Evolutionary conservation across 2,329 filamentous ascomycete genomes (phyloP), one percentile per base, ranked within the genome.

Genomic region (Sarocladiaceae sp.): DNA sequence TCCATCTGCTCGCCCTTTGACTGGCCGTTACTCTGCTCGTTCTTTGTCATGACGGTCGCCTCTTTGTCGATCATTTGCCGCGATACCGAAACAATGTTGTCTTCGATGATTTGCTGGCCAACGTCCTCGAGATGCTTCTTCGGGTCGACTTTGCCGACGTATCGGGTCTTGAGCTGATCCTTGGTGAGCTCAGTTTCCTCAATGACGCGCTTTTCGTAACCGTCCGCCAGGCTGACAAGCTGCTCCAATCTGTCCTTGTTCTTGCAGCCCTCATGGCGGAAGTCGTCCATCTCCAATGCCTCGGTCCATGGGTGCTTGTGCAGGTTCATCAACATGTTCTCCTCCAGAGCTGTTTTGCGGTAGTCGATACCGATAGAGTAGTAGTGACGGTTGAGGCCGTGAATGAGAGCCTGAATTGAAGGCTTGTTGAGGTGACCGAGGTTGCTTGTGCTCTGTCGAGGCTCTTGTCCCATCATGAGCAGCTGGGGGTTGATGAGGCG

Each of bases 271-370:
- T 97, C 91, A 46, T 80, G 72, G 52, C 83, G 79, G 76, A 98
- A 98, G 66, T 97, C 90, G 49, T 91, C 87, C 89, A 98, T 97
- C 63, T 95, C 82, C 52, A 98, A 68, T 4, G 91, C 93, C 66
- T 98, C 93, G 1, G 94, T 98, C 93, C 93, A 98, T 34, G 96
- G 90, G 55, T 97, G 93, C 76, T 98, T 98, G 78, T 98, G 93
- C 53, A 98, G 73, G 64, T 98, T 98, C 94, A 98, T 98, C 58
- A 98, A 69, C 93, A 98, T 98, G 68, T 95, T 97, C 74, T 98
- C 94, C 65, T 98, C 93, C 42, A 98, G 74, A 1, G 88, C 91
- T 1, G 91, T 95, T 74, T 98, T 98, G 61, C 91, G 79, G 69
- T 98, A 98, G 69, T 96, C 90, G 71, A 98, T 97, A 48, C 81